Percentiles rank a stretch among this genome's conserved stretches.
phyloP scores from a whole-genome alignment of 257 asterid genomes.

The Nicotiana attenuata region DNA sequence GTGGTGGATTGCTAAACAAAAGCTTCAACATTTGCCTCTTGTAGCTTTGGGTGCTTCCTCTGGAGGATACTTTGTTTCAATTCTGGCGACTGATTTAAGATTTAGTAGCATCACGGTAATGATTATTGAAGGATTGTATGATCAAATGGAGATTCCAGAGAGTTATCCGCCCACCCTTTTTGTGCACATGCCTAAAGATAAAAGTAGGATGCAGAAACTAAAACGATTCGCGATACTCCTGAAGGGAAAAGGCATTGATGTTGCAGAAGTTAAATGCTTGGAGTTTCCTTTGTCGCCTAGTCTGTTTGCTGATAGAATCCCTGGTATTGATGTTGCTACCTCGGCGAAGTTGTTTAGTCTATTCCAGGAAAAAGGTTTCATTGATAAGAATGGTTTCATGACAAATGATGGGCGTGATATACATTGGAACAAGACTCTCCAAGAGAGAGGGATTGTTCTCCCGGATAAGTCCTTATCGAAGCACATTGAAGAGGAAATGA shows the following conservation, averaged over 20 bases:
- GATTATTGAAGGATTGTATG: conserved; percentile 84
- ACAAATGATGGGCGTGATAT: conserved; percentile 72
- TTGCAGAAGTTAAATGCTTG: conserved; percentile 60
- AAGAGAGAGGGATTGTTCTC: conserved; percentile 45
- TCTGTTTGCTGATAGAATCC: conserved; percentile 59
- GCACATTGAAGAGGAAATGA: conserved; percentile 93
- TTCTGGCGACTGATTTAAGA: conserved; percentile 47
- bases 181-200: conserved; percentile 96
- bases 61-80: conserved; percentile 87
- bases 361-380: conserved; percentile 58
- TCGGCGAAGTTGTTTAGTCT: conserved; percentile 44
- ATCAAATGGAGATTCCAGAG: conserved; percentile 42
- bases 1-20: conserved; percentile 56
- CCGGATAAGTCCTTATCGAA: conserved; percentile 51
- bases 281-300: conserved; percentile 68
- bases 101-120: conserved; percentile 54
- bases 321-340: conserved; percentile 38
- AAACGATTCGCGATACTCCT: conserved; percentile 42
- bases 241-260: conserved; percentile 57
- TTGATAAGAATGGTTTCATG: conserved; percentile 75
- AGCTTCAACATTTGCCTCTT: conserved; percentile 53
- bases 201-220: conserved; percentile 47
- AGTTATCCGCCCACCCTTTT: conserved; percentile 76
- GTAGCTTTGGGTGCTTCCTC: conserved; percentile 91
- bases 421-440: conserved; percentile 62